phyloP scores from a whole-genome alignment of 2,329 filamentous ascomycete species.

The Colletotrichum sp. region DNA sequence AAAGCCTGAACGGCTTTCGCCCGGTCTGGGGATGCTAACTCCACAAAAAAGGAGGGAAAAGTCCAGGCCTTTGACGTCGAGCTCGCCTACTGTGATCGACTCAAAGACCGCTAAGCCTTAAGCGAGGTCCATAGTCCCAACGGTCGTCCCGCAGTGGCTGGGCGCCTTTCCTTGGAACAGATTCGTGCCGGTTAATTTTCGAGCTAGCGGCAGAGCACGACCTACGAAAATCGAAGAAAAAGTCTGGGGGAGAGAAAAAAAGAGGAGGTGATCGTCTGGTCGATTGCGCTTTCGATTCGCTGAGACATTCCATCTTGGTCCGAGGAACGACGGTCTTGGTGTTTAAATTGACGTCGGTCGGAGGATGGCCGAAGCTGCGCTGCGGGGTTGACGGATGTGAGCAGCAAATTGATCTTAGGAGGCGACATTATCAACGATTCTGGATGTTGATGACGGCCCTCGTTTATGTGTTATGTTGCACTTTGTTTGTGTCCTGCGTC shows the following conservation, averaged over 20 bases:
- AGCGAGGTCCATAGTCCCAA: background rate
- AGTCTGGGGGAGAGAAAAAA: background rate
- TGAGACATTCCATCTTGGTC: background rate
- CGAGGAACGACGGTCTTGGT: background rate
- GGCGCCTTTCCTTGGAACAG: background rate
- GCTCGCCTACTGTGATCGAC: background rate
- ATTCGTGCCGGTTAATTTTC: slow-evolving; percentile 10
- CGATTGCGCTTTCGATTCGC: background rate
- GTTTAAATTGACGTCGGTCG: background rate
- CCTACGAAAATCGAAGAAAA: background rate
- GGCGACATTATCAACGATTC: background rate
- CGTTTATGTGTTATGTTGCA: background rate
- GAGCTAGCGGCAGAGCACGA: background rate
- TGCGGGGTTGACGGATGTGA: background rate
- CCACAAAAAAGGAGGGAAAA: background rate
- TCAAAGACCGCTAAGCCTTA: background rate
- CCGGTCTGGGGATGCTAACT: background rate
- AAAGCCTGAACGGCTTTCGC: background rate
- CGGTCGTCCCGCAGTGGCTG: background rate
- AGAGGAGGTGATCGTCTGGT: background rate
- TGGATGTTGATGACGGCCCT: background rate
- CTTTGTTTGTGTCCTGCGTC: background rate
- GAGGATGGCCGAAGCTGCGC: background rate
- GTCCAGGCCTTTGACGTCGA: background rate
- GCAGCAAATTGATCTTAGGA: background rate